Conservation (phyloP, 768 basidiomycete genomes). For the Termitomyces sp. region DNA sequence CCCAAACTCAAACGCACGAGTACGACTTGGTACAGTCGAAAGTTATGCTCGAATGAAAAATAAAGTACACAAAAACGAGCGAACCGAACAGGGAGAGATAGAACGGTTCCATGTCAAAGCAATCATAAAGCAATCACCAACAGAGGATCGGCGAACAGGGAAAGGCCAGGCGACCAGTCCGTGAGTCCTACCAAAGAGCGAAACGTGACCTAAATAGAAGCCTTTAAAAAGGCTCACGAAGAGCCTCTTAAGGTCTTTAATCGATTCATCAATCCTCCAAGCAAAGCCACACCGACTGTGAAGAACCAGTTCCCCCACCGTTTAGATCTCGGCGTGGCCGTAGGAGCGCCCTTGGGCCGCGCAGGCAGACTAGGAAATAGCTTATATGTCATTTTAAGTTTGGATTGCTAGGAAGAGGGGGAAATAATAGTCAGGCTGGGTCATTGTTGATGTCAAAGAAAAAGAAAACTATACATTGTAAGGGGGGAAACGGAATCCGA, state of each 20-base stretch:
- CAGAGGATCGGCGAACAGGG: neutral
- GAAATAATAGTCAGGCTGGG: neutral
- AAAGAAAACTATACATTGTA: slow-evolving; percentile 33
- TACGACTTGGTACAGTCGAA: too few species aligned
- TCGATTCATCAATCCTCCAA: slow-evolving; percentile 37
- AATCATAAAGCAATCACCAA: neutral
- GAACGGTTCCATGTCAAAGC: neutral
- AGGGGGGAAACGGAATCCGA: slow-evolving; percentile 57
- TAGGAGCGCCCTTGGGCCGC: slow-evolving; percentile 38
- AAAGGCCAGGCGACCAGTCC: neutral
- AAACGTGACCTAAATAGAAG: neutral
- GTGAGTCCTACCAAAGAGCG: too few species aligned
- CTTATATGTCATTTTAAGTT: slow-evolving; percentile 22
- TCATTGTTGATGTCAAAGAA: neutral
- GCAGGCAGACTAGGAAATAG: slow-evolving; percentile 32
- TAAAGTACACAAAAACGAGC: neutral
- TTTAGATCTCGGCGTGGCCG: slow-evolving; percentile 13
- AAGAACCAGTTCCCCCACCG: slow-evolving; percentile 45
- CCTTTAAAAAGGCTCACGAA: slow-evolving; percentile 2
- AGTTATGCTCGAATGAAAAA: neutral
- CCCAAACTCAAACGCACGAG: neutral
- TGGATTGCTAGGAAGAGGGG: slow-evolving; percentile 19
- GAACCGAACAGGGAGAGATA: neutral
- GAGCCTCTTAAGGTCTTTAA: slow-evolving; percentile 20
- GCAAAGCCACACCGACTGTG: slow-evolving; percentile 36